Evolutionary conservation across 202 grass and related monocot species (phyloP), one percentile per base, ranked within the genome.

Genomic region (Zizania palustris): DNA sequence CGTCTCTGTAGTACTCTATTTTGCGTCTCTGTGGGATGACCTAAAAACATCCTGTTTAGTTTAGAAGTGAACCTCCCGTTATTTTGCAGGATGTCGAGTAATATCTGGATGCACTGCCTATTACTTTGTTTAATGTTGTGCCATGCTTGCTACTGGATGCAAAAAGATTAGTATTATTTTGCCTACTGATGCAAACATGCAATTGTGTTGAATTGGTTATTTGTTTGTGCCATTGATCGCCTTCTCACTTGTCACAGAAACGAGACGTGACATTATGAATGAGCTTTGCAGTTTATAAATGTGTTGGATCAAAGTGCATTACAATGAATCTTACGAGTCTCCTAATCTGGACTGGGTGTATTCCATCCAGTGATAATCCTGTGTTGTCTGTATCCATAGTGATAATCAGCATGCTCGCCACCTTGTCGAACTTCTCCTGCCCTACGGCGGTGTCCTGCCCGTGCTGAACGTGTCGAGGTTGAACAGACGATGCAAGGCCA

Each of bases 361-460:
- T 28, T 28, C 28, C 28, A 28, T 28, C 28, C 28, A 28, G 28
- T 28, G 28, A 28, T 28, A 28, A 0, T 28, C 28, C 28, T 28
- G 28, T 28, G 28, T 28, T 28, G 28, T 28, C 0, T 28, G 28
- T 28, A 28, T 15, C 89, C 90, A 56, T 67, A 75, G 0, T 75
- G 46, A 13, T 76, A 13, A 65, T 97, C 6, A 88, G 70, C 71
- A 93, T 90, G 65, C 20, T 85, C 7, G 94, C 91, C 38, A 90
- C 77, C 54, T 76, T 71, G 20, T 86, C 68, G 8, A 93, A 97
- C 72, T 90, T 78, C 16, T 65, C 64, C 72, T 84, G 48, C n/a
- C 87, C 85, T 0, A 73, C 0, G 1, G 72, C 75, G 11, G 65
- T 56, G 15, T 88, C 75, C 42, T 3, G 18, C 19, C 41, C 33